Evolutionary conservation across 2,329 filamentous ascomycete genomes (phyloP), one percentile per base, ranked within the genome.

Genomic region (Aspergillus transmontanensis): DNA sequence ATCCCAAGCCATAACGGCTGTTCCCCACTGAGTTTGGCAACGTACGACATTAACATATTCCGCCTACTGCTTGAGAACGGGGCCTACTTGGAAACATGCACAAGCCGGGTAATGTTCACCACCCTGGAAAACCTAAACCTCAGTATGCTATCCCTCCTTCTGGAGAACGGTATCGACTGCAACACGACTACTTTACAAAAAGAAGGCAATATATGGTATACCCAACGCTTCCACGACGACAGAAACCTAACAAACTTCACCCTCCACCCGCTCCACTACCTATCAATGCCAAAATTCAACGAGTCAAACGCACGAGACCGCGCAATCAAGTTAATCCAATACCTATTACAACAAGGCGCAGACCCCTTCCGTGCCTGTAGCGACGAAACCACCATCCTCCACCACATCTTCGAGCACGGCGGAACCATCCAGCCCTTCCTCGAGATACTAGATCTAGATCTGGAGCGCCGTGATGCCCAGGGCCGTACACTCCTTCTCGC

Each of bases 391-490:
- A 32, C 59, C 11, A 62, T 71, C 14, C 46, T 71, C 2, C 68
- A 68, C 30, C 45, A 66, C 2, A 51, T 66, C 4, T 59, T 68
- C 12, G 36, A 56, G 3, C 28, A 45, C 11, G 68, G 64, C 5
- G 67, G 67, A 4, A 65, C 66, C 21, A 64, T 68, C 28, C 64
- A 65, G 34, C 67, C 66, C 0, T 68, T 59, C 57, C 46, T 68
- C 2, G 64, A 67, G 2, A 45, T 68, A 39, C 46, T 59, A 1
- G 26, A 57, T 11, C 58, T 68, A 3, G 65, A 68, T 19, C 60
- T 69, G 6, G 66, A 67, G 45, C 45, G 36, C 26, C 66, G 66
- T 1, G 66, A 69, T 28, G 45, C 51, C n/a, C 32, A 26, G n/a
- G 68, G 68, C 5, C 59, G 53, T 32, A 68, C 66, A 1, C 48